These are phyloP conservation scores for Chaetomidium leptoderma DNA, from an alignment of 495 filamentous ascomycete genomes.

Conservation along the genomic window DNA sequence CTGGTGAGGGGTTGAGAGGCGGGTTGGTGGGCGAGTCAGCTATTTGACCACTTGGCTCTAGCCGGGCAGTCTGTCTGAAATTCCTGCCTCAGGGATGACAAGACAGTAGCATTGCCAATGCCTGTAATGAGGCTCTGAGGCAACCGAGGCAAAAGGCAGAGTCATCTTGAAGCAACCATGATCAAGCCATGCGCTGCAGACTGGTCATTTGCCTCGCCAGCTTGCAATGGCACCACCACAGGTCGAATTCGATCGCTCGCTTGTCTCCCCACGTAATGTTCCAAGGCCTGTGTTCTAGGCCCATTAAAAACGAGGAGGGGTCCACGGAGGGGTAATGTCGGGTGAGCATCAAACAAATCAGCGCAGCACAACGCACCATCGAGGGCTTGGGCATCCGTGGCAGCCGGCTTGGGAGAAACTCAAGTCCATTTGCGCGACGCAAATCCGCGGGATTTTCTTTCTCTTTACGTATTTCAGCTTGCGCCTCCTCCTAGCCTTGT, in stretches of 20 bases:
- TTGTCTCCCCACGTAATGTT: background rate
- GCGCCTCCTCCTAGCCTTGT: background rate
- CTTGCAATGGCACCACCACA: conserved; percentile 15
- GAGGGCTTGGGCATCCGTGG: conserved; percentile 14
- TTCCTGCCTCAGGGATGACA: too few relatives aligned
- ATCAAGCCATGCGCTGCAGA: background rate
- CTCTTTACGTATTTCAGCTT: background rate
- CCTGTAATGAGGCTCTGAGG: too few relatives aligned
- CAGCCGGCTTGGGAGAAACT: background rate
- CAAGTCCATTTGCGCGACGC: background rate
- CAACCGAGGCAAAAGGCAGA: background rate
- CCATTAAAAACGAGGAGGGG: conserved; percentile 15
- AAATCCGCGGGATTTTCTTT: background rate
- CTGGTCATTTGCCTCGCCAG: conserved; percentile 7
- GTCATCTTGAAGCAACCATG: background rate
- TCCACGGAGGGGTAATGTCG: conserved; percentile 23
- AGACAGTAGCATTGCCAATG: background rate
- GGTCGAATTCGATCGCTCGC: background rate
- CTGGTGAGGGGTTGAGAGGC: conserved; percentile 3
- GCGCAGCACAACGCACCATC: conserved; percentile 16
- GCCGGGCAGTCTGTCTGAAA: background rate
- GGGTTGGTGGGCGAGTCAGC: background rate
- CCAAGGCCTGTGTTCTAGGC: conserved; percentile 17
- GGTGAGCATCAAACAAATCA: conserved; percentile 25
- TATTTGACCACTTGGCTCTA: conserved; percentile 21